These are phyloP conservation scores for Dipteronia dyeriana DNA, from an alignment of 345 rosid genomes.

Conservation along the genomic window DNA sequence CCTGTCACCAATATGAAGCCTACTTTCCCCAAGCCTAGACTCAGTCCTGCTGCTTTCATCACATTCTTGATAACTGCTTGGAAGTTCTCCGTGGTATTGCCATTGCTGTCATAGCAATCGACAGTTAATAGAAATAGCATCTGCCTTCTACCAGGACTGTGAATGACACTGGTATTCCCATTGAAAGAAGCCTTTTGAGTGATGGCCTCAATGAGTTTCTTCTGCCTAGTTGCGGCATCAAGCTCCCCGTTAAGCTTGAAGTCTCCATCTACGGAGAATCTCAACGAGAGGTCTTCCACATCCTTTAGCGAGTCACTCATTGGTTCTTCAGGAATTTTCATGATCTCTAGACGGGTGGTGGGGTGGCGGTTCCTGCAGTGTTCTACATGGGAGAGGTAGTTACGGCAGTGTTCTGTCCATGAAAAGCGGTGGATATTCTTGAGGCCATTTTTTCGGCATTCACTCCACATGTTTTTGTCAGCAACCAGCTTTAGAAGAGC, in stretches of 20 bases:
- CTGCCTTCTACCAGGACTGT: constrained; percentile 74
- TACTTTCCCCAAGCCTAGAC: constrained; percentile 45
- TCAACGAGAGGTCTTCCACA: constrained; percentile 77
- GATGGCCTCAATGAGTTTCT: constrained; percentile 67
- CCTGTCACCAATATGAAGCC: constrained; percentile 75
- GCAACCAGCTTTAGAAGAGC: constrained; percentile 74
- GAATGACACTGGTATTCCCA: constrained; percentile 40
- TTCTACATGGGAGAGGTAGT: constrained; percentile 80
- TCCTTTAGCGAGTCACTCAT: constrained; percentile 85
- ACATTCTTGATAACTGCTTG: constrained; percentile 60
- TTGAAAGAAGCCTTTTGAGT: constrained; percentile 51
- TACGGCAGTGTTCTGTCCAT: constrained; percentile 78
- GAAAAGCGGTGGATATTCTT: constrained; percentile 64
- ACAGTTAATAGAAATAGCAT: constrained; percentile 70
- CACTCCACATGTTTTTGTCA: constrained; percentile 58
- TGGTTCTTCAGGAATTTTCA: constrained; percentile 73
- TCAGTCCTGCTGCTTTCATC: constrained; percentile 59
- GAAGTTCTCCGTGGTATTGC: constrained; percentile 43
- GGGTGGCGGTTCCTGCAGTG: constrained; percentile 82
- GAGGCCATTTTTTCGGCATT: constrained; percentile 63
- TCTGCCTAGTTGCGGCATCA: constrained; percentile 65
- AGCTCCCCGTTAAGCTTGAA: constrained; percentile 64
- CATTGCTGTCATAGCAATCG: constrained; percentile 59
- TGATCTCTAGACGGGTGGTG: constrained; percentile 59
- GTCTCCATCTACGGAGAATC: constrained; percentile 81